phyloP scores from a whole-genome alignment of 2,329 filamentous ascomycete genomes.

The Fusarium anguioides region DNA sequence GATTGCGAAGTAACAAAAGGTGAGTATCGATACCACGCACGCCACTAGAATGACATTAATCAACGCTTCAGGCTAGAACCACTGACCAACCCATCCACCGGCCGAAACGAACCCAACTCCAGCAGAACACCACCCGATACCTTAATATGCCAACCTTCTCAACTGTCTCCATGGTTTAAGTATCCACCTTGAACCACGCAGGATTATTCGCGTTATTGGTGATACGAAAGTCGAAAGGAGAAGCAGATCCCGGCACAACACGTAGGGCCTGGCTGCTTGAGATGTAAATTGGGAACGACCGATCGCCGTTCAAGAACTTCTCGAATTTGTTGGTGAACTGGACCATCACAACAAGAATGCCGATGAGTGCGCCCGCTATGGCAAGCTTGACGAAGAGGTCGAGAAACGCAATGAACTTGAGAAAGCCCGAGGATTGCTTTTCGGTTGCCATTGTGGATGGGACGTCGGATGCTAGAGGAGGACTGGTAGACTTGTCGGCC shows the following conservation, averaged over 20 bases:
- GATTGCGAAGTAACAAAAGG: neutral
- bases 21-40: neutral
- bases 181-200: conserved; percentile 14
- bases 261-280: neutral
- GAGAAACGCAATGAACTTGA: conserved; percentile 33
- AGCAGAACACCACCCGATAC: neutral
- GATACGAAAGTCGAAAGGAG: conserved; percentile 12
- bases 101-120: neutral
- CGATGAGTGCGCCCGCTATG: conserved; percentile 30
- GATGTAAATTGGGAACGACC: neutral
- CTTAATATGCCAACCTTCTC: too few species aligned
- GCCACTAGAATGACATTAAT: neutral
- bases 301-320: conserved; percentile 5
- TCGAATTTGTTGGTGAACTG: conserved; percentile 12
- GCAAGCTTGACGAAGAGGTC: conserved; percentile 33
- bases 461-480: neutral
- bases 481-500: conserved; percentile 16
- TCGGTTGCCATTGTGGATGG: conserved; percentile 18
- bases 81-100: neutral
- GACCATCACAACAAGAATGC: conserved; percentile 30
- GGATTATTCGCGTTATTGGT: conserved; percentile 5
- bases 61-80: neutral
- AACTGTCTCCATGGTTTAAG: neutral
- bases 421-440: conserved; percentile 20
- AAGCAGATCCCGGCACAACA: neutral